These are phyloP conservation scores for Xanthoparmelia taractica DNA, from an alignment of 495 filamentous ascomycete species.

Conservation along the genomic window DNA sequence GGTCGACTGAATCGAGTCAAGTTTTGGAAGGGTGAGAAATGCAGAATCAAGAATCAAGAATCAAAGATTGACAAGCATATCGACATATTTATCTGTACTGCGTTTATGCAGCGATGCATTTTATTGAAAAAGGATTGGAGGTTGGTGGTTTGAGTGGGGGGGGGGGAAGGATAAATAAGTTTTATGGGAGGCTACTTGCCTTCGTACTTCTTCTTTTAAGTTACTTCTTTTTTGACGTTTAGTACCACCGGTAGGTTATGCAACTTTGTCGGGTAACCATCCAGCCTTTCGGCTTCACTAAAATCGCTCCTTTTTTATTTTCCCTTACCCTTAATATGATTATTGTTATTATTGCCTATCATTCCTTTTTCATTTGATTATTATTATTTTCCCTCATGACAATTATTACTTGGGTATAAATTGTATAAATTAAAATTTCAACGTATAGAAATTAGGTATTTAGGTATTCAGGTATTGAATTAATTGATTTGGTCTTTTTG, in stretches of 20 bases:
- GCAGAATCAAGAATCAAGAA: no score
- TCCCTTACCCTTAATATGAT: not conserved
- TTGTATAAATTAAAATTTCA: no score
- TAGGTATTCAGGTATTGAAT: no score
- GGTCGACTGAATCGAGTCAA: not conserved
- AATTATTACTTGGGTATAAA: not conserved
- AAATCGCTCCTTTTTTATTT: not conserved
- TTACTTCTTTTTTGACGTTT: not conserved
- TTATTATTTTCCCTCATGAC: not conserved
- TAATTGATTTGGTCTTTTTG: no score
- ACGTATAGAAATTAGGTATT: no score
- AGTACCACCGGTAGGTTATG: not conserved
- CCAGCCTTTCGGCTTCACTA: not conserved
- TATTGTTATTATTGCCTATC: not conserved
- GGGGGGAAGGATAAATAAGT: no score
- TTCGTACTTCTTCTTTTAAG: not conserved
- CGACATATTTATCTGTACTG: no score
- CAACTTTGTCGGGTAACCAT: not conserved
- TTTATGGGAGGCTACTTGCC: not conserved
- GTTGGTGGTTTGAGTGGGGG: no score
- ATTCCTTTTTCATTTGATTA: not conserved
- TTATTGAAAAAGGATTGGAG: no score
- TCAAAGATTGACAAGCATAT: no score
- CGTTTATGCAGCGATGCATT: no score
- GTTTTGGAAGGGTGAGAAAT: no score